Evolutionary conservation across 345 rosid species (phyloP).

Genomic region (Excoecaria cochinchinensis): DNA sequence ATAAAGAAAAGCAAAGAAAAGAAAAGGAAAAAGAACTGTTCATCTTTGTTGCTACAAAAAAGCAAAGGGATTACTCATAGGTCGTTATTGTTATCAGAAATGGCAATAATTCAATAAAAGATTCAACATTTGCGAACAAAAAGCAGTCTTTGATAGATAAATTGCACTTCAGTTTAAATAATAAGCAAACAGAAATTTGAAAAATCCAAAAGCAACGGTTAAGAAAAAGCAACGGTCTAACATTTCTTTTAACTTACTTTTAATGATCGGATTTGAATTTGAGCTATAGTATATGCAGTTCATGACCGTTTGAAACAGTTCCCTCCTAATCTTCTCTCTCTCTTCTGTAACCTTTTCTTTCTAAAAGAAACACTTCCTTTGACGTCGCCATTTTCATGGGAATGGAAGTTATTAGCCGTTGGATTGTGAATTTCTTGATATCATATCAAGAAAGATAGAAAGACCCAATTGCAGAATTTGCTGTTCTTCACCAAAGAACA

Average conservation of each 20-base stretch:
- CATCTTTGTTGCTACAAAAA: slow-evolving; percentile 40
- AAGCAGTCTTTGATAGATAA: slow-evolving; percentile 17
- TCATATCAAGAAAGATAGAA: slow-evolving; percentile 14
- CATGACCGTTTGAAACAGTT: slow-evolving; percentile 38
- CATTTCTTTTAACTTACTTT: slow-evolving; percentile 38
- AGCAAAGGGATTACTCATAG: slow-evolving; percentile 40
- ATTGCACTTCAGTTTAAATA: background rate
- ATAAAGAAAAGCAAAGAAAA: background rate
- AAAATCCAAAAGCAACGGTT: slow-evolving; percentile 41
- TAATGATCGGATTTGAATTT: slow-evolving; percentile 41
- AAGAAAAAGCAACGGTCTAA: slow-evolving; percentile 48
- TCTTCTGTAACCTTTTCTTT: slow-evolving; percentile 12
- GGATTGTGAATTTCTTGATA: slow-evolving; percentile 14
- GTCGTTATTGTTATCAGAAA: slow-evolving; percentile 44
- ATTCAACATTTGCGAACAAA: background rate
- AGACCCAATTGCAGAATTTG: slow-evolving; percentile 21
- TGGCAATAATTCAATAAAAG: slow-evolving; percentile 25
- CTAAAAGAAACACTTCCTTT: slow-evolving; percentile 22
- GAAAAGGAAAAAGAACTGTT: slow-evolving; percentile 27
- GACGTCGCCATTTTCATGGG: slow-evolving; percentile 7
- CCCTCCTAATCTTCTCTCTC: slow-evolving; percentile 38
- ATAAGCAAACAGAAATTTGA: slow-evolving; percentile 30
- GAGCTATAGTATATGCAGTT: slow-evolving; percentile 27
- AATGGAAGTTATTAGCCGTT: slow-evolving; percentile 4
- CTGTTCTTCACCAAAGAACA: background rate